phyloP scores from a whole-genome alignment of 305 asterid species.

The Striga hermonthica region DNA sequence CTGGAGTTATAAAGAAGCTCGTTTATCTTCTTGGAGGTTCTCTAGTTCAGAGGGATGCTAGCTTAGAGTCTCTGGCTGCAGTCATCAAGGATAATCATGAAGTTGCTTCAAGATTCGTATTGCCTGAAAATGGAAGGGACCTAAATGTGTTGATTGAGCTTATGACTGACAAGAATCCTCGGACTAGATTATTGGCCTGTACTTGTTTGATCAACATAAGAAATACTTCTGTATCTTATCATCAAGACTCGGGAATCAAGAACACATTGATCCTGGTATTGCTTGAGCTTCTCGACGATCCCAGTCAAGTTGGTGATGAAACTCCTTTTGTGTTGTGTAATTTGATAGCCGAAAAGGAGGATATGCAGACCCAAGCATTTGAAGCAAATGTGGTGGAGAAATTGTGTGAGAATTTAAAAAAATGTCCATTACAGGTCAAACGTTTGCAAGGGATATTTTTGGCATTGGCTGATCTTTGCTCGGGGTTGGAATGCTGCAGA shows the following conservation, averaged over 20 bases:
- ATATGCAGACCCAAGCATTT: constrained; percentile 71
- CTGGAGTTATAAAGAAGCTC: constrained; percentile 72
- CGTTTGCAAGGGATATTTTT: constrained; percentile 73
- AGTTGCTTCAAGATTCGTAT: constrained; percentile 61
- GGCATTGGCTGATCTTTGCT: constrained; percentile 79
- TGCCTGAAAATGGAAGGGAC: constrained; percentile 71
- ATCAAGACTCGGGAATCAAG: constrained; percentile 60
- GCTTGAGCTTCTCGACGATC: constrained; percentile 83
- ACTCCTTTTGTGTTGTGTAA: constrained; percentile 75
- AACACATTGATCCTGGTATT: constrained; percentile 56
- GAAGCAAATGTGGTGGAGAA: constrained; percentile 63
- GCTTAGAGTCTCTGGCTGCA: constrained; percentile 82
- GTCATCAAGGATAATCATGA: constrained; percentile 68
- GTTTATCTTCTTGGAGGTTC: constrained; percentile 77
- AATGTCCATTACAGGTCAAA: constrained; percentile 51
- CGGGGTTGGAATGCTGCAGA: constrained; percentile 84
- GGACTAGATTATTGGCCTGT: constrained; percentile 86
- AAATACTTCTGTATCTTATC: constrained; percentile 50
- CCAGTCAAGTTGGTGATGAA: constrained; percentile 93
- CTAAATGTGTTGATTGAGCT: constrained; percentile 57
- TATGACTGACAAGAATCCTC: constrained; percentile 70
- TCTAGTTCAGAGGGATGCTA: constrained; percentile 72
- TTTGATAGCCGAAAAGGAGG: constrained; percentile 75
- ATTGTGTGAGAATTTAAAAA: constrained; percentile 55
- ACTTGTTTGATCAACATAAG: constrained; percentile 67